Conservation (phyloP, 768 basidiomycete genomes). For the Podaxis pistillaris region DNA sequence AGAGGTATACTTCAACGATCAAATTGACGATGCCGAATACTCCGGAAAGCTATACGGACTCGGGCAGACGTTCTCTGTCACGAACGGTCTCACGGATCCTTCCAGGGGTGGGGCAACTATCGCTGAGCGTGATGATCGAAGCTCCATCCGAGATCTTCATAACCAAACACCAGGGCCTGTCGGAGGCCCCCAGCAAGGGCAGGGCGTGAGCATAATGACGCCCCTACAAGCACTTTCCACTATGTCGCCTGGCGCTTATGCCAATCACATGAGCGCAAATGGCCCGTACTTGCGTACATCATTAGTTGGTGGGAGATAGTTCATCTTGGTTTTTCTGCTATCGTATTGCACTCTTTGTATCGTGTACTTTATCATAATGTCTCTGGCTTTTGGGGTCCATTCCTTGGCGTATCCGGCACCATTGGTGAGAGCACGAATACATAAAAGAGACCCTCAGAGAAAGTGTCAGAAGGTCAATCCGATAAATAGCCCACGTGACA, state of each 20-base stretch:
- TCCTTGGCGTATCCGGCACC: background rate
- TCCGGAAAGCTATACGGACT: slow-evolving; percentile 84
- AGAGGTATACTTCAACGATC: slow-evolving; percentile 85
- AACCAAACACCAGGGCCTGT: slow-evolving; percentile 55
- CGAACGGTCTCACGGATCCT: slow-evolving; percentile 66
- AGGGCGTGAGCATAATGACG: slow-evolving; percentile 45
- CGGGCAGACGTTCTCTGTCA: slow-evolving; percentile 70
- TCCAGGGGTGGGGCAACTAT: slow-evolving; percentile 76
- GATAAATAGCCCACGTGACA: background rate
- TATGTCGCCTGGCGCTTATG: slow-evolving; percentile 51
- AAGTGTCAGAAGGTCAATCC: background rate
- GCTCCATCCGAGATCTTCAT: slow-evolving; percentile 47
- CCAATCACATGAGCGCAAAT: slow-evolving; percentile 39
- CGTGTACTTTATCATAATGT: slow-evolving; percentile 9
- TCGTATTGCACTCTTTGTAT: slow-evolving; percentile 10
- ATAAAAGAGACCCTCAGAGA: background rate
- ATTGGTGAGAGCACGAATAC: background rate
- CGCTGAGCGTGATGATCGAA: slow-evolving; percentile 76
- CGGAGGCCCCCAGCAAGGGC: slow-evolving; percentile 30
- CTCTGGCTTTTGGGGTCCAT: background rate
- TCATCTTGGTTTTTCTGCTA: slow-evolving; percentile 22
- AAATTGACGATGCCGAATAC: slow-evolving; percentile 81
- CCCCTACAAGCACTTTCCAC: slow-evolving; percentile 44
- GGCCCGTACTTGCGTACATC: slow-evolving; percentile 67
- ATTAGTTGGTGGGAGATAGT: slow-evolving; percentile 50